phyloP scores from a whole-genome alignment of 2,329 filamentous ascomycete genomes.

The Trichoderma sp. region DNA sequence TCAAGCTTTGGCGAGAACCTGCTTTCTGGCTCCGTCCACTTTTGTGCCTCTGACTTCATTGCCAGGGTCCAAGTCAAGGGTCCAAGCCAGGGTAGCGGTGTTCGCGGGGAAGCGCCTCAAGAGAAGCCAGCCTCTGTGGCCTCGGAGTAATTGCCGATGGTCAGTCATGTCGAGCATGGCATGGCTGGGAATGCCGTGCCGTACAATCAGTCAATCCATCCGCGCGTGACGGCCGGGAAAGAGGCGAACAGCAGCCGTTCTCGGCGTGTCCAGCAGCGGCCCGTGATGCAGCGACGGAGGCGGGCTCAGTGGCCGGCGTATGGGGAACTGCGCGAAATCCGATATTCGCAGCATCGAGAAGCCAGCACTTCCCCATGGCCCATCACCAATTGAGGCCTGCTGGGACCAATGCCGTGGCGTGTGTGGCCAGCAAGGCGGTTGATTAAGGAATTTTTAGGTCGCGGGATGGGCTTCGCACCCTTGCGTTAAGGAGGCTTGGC shows the following conservation, averaged over 20 bases:
- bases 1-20: constrained; percentile 19
- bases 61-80: constrained; percentile 7
- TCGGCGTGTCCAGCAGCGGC: neutral
- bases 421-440: constrained; percentile 6
- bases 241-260: neutral
- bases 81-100: constrained; percentile 18
- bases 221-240: too few species aligned
- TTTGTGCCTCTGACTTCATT: constrained; percentile 18
- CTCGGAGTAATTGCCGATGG: constrained; percentile 4
- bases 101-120: constrained; percentile 17
- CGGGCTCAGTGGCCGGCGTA: neutral
- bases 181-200: neutral
- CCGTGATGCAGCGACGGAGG: neutral
- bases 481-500: constrained; percentile 17
- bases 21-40: constrained; percentile 7
- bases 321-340: constrained; percentile 17
- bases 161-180: neutral
- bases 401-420: constrained; percentile 12
- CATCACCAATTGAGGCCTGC: neutral
- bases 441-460: constrained; percentile 18
- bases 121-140: neutral
- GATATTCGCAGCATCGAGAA: constrained; percentile 12
- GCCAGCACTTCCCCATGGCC: constrained; percentile 14
- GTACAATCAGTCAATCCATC: too few species aligned
- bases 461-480: constrained; percentile 19